Evolutionary conservation across 1,284 basidiomycete species (phyloP), one percentile per base, ranked within the genome.

Genomic region (Phlebopus sp.): DNA sequence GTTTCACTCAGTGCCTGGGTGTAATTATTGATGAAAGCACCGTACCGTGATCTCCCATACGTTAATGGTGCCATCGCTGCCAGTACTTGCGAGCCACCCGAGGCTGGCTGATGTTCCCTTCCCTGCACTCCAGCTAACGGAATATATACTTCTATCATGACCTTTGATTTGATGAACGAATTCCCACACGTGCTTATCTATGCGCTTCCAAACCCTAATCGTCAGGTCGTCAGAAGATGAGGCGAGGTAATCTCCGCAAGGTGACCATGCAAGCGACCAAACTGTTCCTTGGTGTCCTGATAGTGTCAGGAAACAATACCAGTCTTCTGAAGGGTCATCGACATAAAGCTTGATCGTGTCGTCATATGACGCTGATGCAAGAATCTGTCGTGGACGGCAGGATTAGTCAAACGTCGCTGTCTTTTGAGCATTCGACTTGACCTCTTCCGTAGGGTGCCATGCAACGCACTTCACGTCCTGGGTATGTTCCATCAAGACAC

Each of bases 331-430:
- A 0, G 93, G 92, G 66, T 99, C 96, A 65, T 98, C 95, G 49
- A 90, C 73, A 68, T 97, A 96, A 19, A 99, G 80, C 59, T 92
- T 93, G 67, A 99, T 91, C 6, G 90, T 92, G 60, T 98, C 93
- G 65, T 99, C 97, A 70, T 99, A 99, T 0, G 94, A 97, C 8
- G 86, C 92, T 4, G 94, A 97, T 9, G 96, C 97, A 45, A 99
- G 86, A 48, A 98, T 89, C 86, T 94, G 68, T 58, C 52, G 60
- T 69, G 59, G 56, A 42, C 44, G 32, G 6, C 25, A 17, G 15
- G 37, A 46, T 59, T 42, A 64, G 51, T 57, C 42, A 50, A 47
- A 37, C 47, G 38, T 50, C 30, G 54, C 47, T 61, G 49, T 29
- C 21, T 44, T 37, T 45, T 44, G 41, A 51, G 53, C 45, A 30